A percentile compares a stretch with the other conserved stretches of the same genome.
Evolutionary conservation across 2,329 filamentous ascomycete species (phyloP).

Genomic region (Nannizzia gypsea): DNA sequence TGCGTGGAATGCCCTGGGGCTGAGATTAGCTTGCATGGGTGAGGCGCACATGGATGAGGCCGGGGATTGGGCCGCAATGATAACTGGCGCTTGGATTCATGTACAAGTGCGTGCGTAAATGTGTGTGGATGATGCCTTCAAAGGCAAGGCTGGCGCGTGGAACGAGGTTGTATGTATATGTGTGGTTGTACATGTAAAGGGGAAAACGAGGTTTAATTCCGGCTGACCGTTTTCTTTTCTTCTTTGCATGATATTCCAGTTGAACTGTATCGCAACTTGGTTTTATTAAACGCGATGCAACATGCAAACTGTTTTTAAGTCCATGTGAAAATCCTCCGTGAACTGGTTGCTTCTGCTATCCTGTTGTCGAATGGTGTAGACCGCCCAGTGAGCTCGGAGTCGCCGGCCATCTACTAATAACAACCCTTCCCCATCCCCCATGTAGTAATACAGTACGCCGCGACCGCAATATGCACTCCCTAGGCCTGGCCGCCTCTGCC

Average conservation of each 20-base stretch:
- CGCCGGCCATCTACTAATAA: background rate
- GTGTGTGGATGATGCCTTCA: background rate
- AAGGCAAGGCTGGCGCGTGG: slow-evolving; percentile 1
- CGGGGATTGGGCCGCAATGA: background rate
- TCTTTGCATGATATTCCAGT: background rate
- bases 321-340: background rate
- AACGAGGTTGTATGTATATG: no score
- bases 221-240: background rate
- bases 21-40: background rate
- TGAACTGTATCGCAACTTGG: background rate
- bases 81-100: background rate
- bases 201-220: background rate
- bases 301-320: background rate
- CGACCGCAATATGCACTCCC: background rate
- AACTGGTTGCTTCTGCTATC: no score
- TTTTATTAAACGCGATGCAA: background rate
- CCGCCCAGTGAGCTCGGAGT: background rate
- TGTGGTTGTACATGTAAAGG: background rate
- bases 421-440: background rate
- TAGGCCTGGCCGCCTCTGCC: background rate
- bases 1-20: background rate
- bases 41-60: background rate
- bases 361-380: no score
- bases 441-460: background rate
- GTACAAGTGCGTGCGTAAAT: no score